These are phyloP conservation scores for Colletotrichum orbiculare DNA, from an alignment of 2,329 filamentous ascomycete species.

Conservation along the genomic window DNA sequence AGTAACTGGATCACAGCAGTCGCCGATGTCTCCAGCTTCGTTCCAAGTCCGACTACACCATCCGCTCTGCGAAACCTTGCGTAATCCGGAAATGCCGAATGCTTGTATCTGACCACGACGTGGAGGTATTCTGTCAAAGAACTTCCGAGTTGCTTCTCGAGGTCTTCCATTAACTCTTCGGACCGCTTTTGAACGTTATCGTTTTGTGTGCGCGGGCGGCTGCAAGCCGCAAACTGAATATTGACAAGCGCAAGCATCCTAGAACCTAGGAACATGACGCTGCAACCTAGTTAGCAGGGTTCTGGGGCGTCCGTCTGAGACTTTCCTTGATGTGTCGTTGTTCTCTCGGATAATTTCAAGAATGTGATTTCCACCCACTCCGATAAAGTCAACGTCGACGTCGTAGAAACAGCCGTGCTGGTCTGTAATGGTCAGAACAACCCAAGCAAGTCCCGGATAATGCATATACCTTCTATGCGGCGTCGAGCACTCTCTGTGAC, in stretches of 20 bases:
- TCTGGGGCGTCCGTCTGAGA: constrained; percentile 1
- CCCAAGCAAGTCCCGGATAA: too few species aligned
- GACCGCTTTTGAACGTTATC: constrained; percentile 53
- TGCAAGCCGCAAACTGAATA: constrained; percentile 46
- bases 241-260: constrained; percentile 62
- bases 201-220: constrained; percentile 12
- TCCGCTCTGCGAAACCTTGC: constrained; percentile 38
- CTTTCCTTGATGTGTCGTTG: constrained; percentile 53
- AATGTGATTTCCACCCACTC: constrained; percentile 54
- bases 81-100: constrained; percentile 63
- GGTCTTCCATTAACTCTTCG: constrained; percentile 67
- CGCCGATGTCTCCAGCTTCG: constrained; percentile 63
- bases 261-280: constrained; percentile 55
- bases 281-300: constrained; percentile 38
- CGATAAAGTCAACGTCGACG: constrained; percentile 57
- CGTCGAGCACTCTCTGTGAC: too few species aligned
- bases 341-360: constrained; percentile 55
- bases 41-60: constrained; percentile 55
- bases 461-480: too few species aligned
- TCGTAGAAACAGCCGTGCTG: constrained; percentile 62
- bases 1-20: constrained; percentile 62
- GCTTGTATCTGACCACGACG: constrained; percentile 64
- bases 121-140: constrained; percentile 60
- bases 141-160: constrained; percentile 67
- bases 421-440: too few species aligned